Conservation (phyloP, 495 filamentous ascomycete species). For the Cryomyces minteri region DNA sequence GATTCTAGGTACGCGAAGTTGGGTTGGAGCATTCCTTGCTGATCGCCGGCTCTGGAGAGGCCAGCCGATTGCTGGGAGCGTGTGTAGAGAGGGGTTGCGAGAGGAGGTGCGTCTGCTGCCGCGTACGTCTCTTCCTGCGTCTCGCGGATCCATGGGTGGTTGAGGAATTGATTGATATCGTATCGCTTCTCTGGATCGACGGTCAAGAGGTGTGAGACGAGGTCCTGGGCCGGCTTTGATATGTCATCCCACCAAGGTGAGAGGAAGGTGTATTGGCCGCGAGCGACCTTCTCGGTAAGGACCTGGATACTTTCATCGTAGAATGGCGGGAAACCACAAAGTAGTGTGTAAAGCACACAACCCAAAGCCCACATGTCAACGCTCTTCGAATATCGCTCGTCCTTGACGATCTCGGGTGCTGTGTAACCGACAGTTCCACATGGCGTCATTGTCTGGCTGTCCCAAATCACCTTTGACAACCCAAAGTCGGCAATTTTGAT, state of each 20-base stretch:
- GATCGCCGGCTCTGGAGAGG: background rate
- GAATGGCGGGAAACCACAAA: constrained; percentile 96
- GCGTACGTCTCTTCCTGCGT: constrained; percentile 56
- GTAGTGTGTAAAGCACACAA: constrained; percentile 88
- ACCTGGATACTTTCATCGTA: constrained; percentile 97
- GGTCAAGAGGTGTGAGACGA: constrained; percentile 82
- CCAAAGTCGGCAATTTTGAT: constrained; percentile 99
- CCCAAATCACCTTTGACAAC: constrained; percentile 94
- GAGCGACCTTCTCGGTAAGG: constrained; percentile 91
- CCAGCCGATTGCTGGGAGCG: constrained; percentile 28
- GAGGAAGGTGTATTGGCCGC: constrained; percentile 92
- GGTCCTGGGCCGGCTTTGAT: constrained; percentile 82
- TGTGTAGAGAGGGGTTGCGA: constrained; percentile 44
- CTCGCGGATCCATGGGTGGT: constrained; percentile 77
- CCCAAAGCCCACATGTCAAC: constrained; percentile 99
- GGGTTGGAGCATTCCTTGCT: constrained; percentile 16
- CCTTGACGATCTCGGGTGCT: constrained; percentile 97
- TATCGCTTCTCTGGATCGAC: constrained; percentile 87
- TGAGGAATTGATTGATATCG: constrained; percentile 73
- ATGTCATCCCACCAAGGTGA: constrained; percentile 99
- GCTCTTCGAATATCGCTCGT: constrained; percentile 95
- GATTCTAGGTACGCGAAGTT: constrained; percentile 37
- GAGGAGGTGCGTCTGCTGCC: constrained; percentile 59
- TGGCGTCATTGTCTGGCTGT: constrained; percentile 96
- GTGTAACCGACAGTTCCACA: constrained; percentile 98